Evolutionary conservation across 73 alveolate genomes (phyloP), one percentile per base, ranked within the genome.

Genomic region (Paramecium tetraurelia): DNA sequence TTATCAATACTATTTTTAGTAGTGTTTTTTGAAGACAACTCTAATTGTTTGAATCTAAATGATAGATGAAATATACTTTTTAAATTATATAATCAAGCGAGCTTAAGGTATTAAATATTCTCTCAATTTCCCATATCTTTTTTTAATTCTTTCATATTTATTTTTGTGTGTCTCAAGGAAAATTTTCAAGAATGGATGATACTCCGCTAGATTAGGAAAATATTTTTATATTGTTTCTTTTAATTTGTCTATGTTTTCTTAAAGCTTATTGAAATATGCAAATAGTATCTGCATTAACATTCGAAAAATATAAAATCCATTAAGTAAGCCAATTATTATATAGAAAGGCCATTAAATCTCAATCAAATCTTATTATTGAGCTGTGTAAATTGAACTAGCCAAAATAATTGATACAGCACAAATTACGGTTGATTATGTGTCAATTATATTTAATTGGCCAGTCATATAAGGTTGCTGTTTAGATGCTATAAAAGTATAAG

Each of bases 261-360:
- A 5, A 20, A 58, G 72, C 4, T 58, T 58, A 11, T 20, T 58
- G 14, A 58, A 18, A 58, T 58, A 58, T 0, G 72, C 72, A 58
- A 20, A 58, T 58, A 69, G 0, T 21, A 69, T 69, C 18, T 7
- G 6, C 0, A 21, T 7, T 21, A 69, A 27, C 35, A 69, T 18
- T 22, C 35, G 1, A 24, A 69, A 5, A 7, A 69, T 69, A 69
- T 22, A 69, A 24, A 21, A 69, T 1, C 48, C 85, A 69, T 69
- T 69, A 24, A 69, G 20, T 21, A 69, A 29, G 7, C 11, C 22
- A 22, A 69, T 24, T 24, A 69, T 16, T 21, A 69, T 20, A 29
- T 69, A 69, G 21, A 69, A 69, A 16, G 85, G 85, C 85, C 85
- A 69, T 69, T 9, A 21, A 29, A 69, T 69, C 22, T 69, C 85